Evolutionary conservation across 768 basidiomycete species (phyloP).

Genomic region (Psilocybe sp.): DNA sequence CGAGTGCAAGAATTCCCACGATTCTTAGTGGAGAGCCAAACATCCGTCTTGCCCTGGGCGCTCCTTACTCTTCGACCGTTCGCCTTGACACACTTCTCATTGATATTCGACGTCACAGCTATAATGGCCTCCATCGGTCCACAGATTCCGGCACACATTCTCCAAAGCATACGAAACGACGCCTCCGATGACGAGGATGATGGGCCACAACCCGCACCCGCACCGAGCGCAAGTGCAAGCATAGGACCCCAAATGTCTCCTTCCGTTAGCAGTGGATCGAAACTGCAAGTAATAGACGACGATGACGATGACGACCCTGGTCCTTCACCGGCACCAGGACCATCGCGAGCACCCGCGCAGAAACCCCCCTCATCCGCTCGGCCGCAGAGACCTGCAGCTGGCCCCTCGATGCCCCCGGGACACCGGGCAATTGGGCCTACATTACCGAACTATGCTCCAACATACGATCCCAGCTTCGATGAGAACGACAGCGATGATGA

Average conservation of each 20-base stretch:
- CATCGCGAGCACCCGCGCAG: conserved; percentile 3
- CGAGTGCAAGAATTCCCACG: too few species aligned
- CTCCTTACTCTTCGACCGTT: too few species aligned
- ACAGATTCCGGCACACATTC: conserved; percentile 20
- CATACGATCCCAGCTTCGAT: conserved; percentile 25
- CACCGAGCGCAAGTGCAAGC: conserved; percentile 11
- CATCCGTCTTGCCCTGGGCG: too few species aligned
- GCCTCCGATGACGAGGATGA: conserved; percentile 67
- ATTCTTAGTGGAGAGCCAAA: too few species aligned
- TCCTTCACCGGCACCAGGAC: neutral
- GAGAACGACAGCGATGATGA: conserved; percentile 40
- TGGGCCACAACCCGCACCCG: conserved; percentile 46
- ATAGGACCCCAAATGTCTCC: conserved; percentile 13
- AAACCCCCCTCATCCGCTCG: neutral
- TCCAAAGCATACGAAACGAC: conserved; percentile 15
- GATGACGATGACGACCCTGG: neutral
- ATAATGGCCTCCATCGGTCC: conserved; percentile 1
- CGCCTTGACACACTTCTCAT: conserved; percentile 17
- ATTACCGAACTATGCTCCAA: conserved; percentile 38
- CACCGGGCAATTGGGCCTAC: conserved; percentile 53
- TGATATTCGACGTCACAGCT: conserved; percentile 14
- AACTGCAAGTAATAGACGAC: too few species aligned
- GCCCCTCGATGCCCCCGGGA: conserved; percentile 16
- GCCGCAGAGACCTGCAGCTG: conserved; percentile 5
- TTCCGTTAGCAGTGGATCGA: neutral